These are phyloP conservation scores for Fusarium solani-melongenae DNA, from an alignment of 2,329 filamentous ascomycete genomes.

Conservation along the genomic window DNA sequence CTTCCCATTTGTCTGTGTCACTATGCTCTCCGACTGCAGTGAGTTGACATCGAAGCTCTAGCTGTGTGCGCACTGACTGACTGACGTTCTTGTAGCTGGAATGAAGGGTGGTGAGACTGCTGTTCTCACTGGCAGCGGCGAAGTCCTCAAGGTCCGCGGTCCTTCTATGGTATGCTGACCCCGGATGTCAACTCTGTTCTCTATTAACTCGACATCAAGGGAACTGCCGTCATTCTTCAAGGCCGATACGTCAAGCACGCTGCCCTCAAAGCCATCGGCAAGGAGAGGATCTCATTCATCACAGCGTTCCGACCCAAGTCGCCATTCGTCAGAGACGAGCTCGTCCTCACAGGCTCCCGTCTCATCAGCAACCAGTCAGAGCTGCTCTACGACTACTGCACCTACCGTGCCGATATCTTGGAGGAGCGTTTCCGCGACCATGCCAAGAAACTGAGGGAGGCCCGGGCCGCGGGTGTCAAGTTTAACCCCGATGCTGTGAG, in stretches of 20 bases:
- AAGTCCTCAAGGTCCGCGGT: conserved; percentile 68
- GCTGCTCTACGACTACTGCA: conserved; percentile 21
- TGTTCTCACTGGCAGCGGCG: conserved; percentile 63
- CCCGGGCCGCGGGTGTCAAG: conserved; percentile 11
- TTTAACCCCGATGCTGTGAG: conserved; percentile 29
- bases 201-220: conserved; percentile 49
- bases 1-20: conserved; percentile 77
- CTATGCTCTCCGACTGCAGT: conserved; percentile 72
- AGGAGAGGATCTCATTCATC: conserved; percentile 73
- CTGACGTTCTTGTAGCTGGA: not conserved
- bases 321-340: conserved; percentile 66
- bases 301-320: conserved; percentile 72
- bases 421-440: conserved; percentile 60
- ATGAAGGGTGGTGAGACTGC: conserved; percentile 76
- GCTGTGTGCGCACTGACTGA: not conserved
- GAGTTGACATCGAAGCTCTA: conserved; percentile 25
- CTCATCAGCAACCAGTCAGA: conserved; percentile 57
- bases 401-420: conserved; percentile 49
- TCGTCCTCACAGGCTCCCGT: conserved; percentile 69
- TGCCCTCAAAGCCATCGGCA: conserved; percentile 67
- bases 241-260: conserved; percentile 75
- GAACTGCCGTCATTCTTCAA: conserved; percentile 74
- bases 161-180: conserved; percentile 64
- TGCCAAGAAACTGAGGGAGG: conserved; percentile 19
- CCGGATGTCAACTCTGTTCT: not conserved